phyloP scores from a whole-genome alignment of 345 rosid genomes.

The Hibiscus trionum region DNA sequence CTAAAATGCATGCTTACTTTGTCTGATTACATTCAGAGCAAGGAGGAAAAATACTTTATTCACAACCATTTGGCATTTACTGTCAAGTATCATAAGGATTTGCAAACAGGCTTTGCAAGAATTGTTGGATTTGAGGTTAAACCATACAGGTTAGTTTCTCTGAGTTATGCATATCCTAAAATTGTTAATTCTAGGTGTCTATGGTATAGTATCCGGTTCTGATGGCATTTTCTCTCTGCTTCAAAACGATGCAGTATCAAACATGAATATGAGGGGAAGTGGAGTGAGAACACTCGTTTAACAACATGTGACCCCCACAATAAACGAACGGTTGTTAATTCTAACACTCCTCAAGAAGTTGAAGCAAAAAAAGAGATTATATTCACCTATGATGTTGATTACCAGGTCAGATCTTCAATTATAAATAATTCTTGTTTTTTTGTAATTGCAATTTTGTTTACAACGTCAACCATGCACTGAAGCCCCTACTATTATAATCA shows the following conservation, averaged over 20 bases:
- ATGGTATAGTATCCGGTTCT: not conserved
- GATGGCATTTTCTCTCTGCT: not conserved
- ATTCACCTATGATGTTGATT: constrained; percentile 3
- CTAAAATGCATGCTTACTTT: not conserved
- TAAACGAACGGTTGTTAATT: not conserved
- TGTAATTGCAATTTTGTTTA: not conserved
- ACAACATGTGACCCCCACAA: not conserved
- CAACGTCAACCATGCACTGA: not conserved
- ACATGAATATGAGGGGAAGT: not conserved
- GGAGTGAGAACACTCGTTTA: not conserved
- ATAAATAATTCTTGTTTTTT: not conserved
- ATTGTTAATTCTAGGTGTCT: not conserved
- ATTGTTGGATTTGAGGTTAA: constrained; percentile 4
- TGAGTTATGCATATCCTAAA: not conserved
- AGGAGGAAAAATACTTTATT: not conserved
- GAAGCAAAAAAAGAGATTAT: not conserved
- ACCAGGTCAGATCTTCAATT: not conserved
- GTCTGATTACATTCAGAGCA: not conserved
- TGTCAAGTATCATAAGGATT: not conserved
- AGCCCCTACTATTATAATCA: not conserved
- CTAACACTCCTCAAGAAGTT: not conserved
- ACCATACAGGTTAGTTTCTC: not conserved
- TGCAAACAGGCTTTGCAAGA: not conserved
- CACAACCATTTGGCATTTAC: constrained; percentile 1
- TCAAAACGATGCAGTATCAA: not conserved